These are phyloP conservation scores for Triangularia verruculosa DNA, from an alignment of 2,329 filamentous ascomycete species.

Conservation along the genomic window DNA sequence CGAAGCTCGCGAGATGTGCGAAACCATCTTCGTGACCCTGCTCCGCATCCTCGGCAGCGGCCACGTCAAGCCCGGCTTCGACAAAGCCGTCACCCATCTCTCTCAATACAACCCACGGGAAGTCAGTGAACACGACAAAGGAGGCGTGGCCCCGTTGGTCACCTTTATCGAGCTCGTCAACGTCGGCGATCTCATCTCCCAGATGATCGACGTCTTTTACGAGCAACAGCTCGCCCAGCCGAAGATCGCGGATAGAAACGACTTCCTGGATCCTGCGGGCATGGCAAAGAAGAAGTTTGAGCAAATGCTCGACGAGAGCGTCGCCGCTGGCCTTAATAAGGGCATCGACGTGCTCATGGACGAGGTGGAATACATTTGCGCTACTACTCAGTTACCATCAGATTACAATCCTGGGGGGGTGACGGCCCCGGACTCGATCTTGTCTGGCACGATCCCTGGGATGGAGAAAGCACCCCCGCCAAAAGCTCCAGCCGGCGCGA, in stretches of 20 bases:
- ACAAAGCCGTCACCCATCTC: slow-evolving; percentile 87
- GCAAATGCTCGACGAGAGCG: slow-evolving; percentile 95
- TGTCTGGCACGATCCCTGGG: not conserved
- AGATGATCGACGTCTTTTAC: slow-evolving; percentile 99
- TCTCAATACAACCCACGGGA: slow-evolving; percentile 88
- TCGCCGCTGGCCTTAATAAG: slow-evolving; percentile 92
- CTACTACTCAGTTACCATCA: slow-evolving; percentile 77
- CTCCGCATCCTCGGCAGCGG: slow-evolving; percentile 79
- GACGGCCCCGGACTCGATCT: slow-evolving; percentile 12
- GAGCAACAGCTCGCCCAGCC: slow-evolving; percentile 85
- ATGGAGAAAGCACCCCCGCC: slow-evolving; percentile 1
- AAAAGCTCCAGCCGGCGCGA: slow-evolving; percentile 23
- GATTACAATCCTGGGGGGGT: slow-evolving; percentile 75
- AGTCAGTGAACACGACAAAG: slow-evolving; percentile 65
- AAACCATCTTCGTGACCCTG: slow-evolving; percentile 80
- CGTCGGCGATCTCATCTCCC: slow-evolving; percentile 93
- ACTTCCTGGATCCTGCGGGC: slow-evolving; percentile 87
- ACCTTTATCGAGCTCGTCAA: slow-evolving; percentile 98
- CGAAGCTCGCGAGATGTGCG: slow-evolving; percentile 84
- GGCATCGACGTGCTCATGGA: slow-evolving; percentile 98
- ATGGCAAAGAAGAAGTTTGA: slow-evolving; percentile 98
- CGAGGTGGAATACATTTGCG: slow-evolving; percentile 93
- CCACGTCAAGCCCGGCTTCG: slow-evolving; percentile 90
- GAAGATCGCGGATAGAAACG: slow-evolving; percentile 84
- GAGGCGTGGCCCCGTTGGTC: slow-evolving; percentile 83